These are phyloP conservation scores for Magnusiomyces paraingens DNA, from an alignment of 1,139 yeast genomes.

Conservation along the genomic window DNA sequence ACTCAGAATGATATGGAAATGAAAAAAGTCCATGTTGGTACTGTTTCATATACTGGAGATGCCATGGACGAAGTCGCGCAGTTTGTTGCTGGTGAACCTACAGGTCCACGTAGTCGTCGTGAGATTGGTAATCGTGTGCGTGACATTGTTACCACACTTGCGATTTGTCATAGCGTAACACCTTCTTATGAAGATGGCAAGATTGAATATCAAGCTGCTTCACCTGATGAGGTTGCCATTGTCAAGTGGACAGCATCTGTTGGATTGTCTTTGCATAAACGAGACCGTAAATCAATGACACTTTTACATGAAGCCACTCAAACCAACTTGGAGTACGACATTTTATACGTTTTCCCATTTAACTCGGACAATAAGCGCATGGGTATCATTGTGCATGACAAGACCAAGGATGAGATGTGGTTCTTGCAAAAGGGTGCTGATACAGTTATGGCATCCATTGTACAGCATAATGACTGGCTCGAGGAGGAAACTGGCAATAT, in stretches of 20 bases:
- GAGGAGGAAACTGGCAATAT: conserved; percentile 96
- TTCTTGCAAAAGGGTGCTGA: conserved; percentile 95
- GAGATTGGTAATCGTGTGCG: conserved; percentile 72
- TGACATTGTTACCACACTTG: conserved; percentile 73
- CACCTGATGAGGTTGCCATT: conserved; percentile 97
- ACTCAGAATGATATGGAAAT: conserved; percentile 98
- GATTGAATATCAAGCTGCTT: conserved; percentile 88
- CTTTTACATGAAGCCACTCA: conserved; percentile 59
- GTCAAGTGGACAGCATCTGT: conserved; percentile 85
- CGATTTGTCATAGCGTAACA: conserved; percentile 93
- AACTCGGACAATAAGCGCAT: conserved; percentile 92
- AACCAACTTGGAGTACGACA: conserved; percentile 51
- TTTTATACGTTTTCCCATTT: conserved; percentile 84
- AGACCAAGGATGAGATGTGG: conserved; percentile 61
- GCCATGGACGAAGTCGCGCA: conserved; percentile 83
- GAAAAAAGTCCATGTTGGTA: conserved; percentile 86
- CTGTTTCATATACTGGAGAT: conserved; percentile 88
- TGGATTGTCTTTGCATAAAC: conserved; percentile 68
- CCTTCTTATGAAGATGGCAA: conserved; percentile 64
- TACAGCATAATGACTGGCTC: conserved; percentile 84
- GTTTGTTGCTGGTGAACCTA: conserved; percentile 41
- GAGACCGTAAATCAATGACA: conserved; percentile 75
- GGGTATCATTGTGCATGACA: conserved; percentile 80
- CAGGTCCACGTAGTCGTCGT: conserved; percentile 41
- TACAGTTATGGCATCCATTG: conserved; percentile 85